These are phyloP conservation scores for Flaveria bidentis DNA, from an alignment of 129 eudicot genomes.

Conservation along the genomic window DNA sequence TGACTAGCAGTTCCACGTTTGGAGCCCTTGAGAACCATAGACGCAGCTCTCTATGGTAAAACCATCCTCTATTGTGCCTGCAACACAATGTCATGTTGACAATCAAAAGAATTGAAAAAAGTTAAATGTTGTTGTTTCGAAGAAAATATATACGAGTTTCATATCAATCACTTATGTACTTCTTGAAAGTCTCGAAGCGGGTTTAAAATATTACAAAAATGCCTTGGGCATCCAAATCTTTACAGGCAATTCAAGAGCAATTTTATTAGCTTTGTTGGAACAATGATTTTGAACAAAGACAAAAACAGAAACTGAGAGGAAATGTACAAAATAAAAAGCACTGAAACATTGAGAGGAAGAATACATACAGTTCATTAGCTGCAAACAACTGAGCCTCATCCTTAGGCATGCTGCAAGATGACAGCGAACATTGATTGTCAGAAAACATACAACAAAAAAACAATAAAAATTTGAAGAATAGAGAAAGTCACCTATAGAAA, in stretches of 20 bases:
- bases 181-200: background rate
- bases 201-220: background rate
- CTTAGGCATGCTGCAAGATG: slow-evolving; percentile 86
- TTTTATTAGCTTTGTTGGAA: background rate
- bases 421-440: slow-evolving; percentile 16
- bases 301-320: background rate
- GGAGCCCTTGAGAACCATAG: slow-evolving; percentile 71
- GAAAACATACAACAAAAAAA: background rate
- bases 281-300: slow-evolving; percentile 2
- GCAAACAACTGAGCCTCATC: slow-evolving; percentile 91
- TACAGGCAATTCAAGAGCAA: slow-evolving; percentile 1
- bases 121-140: background rate
- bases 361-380: slow-evolving; percentile 88
- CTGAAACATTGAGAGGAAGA: slow-evolving; percentile 2
- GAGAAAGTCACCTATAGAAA: slow-evolving; percentile 64
- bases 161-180: background rate
- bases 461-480: background rate
- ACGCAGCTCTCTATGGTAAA: slow-evolving; percentile 63
- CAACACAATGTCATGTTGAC: slow-evolving; percentile 27
- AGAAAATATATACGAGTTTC: background rate
- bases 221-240: background rate
- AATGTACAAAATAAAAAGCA: background rate
- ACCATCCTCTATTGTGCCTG: slow-evolving; percentile 86
- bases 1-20: slow-evolving; percentile 65
- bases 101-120: background rate